These are phyloP conservation scores for Grosmannia serpens DNA, from an alignment of 2,329 filamentous ascomycete genomes.

Conservation along the genomic window DNA sequence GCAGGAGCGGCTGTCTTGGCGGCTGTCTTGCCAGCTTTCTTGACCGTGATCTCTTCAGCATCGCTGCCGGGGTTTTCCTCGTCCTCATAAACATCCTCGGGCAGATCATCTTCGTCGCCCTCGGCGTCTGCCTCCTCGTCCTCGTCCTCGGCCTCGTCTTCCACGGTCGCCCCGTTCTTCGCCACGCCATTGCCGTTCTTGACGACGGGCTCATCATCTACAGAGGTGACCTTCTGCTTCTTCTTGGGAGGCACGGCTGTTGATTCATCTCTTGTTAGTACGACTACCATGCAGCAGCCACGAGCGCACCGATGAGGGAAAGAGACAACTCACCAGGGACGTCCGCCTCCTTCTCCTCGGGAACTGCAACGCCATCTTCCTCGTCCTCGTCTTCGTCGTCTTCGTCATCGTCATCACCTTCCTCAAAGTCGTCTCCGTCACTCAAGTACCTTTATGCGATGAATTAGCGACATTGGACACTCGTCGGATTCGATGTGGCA, in stretches of 20 bases:
- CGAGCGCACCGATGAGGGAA: not conserved
- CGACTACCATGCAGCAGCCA: no score
- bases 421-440: slow-evolving; percentile 18
- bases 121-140: slow-evolving; percentile 16
- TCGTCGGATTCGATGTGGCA: not conserved
- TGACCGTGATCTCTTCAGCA: slow-evolving; percentile 5
- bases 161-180: slow-evolving; percentile 12
- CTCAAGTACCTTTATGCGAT: slow-evolving; percentile 13
- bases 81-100: slow-evolving; percentile 20
- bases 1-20: slow-evolving; percentile 7
- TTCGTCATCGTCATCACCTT: slow-evolving; percentile 17
- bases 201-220: not conserved
- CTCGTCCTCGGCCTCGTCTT: slow-evolving; percentile 14
- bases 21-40: slow-evolving; percentile 6
- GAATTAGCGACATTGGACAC: not conserved
- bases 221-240: slow-evolving; percentile 35
- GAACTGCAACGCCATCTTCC: slow-evolving; percentile 25
- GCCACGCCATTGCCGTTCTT: slow-evolving; percentile 2
- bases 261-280: slow-evolving; percentile 13
- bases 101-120: slow-evolving; percentile 16
- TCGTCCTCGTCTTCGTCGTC: slow-evolving; percentile 27
- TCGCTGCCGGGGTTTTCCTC: slow-evolving; percentile 10
- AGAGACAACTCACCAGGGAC: slow-evolving; percentile 3
- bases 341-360: slow-evolving; percentile 18
- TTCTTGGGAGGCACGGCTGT: slow-evolving; percentile 32